Evolutionary conservation across 2,329 filamentous ascomycete genomes (phyloP), one percentile per base, ranked within the genome.

Genomic region (Exserohilum rostratum): DNA sequence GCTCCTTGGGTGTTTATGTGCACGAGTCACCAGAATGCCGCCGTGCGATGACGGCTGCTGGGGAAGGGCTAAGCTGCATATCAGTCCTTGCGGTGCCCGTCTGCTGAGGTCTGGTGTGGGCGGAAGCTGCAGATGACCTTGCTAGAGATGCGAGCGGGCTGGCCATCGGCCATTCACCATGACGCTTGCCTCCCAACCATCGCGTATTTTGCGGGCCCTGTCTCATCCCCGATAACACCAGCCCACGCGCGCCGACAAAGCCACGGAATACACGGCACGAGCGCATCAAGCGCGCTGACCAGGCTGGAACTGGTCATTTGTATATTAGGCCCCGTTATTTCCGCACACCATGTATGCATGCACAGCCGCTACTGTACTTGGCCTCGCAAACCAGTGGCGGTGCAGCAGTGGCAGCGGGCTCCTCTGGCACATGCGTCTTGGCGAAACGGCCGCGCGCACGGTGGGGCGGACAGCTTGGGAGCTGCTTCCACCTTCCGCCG

Each of bases 91-190:
- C 48, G 31, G 50, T 54, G 61, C 55, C 48, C 57, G 55, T 63
- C 55, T 60, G 46, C 35, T 53, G 37, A 51, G 55, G 57, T 54
- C 30, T 45, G 43, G 57, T 52, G 47, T 50, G 61, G 51, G 45
- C 27, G 48, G 55, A 48, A 53, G 44, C 48, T 53, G 63, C 65
- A 67, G 63, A 67, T 67, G 65, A 67, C 65, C 61, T 20, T 46
- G 48, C 45, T 43, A 46, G 20, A 46, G n/a, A 40, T 51, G 18
- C 55, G 33, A 35, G 42, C 37, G 46, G n/a, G 33, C 31, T 53
- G 43, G 33, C 48, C 46, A 46, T 53, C 60, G 31, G 55, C 58
- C 49, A 57, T 52, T 40, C 54, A 52, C 49, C 51, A 47, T 44
- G 50, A 46, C 34, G 39, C 48, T 38, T 17, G 45, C 53, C n/a